Base-by-base conservation (phyloP, 192 early-diverging fungal genomes). In the Coemansia guatemalensis region DNA sequence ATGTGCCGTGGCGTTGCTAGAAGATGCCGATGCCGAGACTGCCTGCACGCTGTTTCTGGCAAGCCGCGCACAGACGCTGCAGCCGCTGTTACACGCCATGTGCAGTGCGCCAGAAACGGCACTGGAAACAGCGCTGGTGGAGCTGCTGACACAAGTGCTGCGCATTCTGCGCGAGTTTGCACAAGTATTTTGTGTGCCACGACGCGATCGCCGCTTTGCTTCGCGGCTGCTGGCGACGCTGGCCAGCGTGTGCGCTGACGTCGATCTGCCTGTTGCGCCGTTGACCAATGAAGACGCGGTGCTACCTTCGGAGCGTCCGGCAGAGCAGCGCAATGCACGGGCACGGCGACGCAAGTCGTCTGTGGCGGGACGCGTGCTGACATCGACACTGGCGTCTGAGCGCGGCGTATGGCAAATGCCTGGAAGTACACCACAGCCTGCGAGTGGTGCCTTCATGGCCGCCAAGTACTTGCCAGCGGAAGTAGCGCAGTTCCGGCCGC, bases 21-120 rank as follows among this genome's bases (percentile, higher is more conserved):
- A 81, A 5, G 69, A 70, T 26, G 71, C 62, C 14, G 71, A 71
- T 22, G 68, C 69, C 0, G 78, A 74, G 48, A 60, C 59, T 49
- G 78, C 65, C 21, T 71, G 78, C 35, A 64, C 78, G 0, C 29
- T 68, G 35, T 72, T 75, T n/a, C 67, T 81, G 53, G 62, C 71
- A 2, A 67, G 51, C 18, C 76, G 76, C 44, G 60, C 54, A 5
- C 63, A 68, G 57, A 55, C 71, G 20, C 71, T 73, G 27, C 18
- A 22, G 48, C 67, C 67, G 1, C 23, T 62, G 60, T 50, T 79
- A 25, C 66, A 68, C 22, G 6, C 32, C 7, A 39, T 69, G 44
- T 41, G 29, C 0, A 41, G 47, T 3, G 35, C 33, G 12, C 9
- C 48, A 18, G 53, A 48, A 26, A 29, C 47, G 0, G 50, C 21